A percentile compares a stretch with the other conserved stretches of the same genome.
Evolutionary conservation across 176 grass and related monocot genomes (phyloP).

Genomic region (Carex kokanica): DNA sequence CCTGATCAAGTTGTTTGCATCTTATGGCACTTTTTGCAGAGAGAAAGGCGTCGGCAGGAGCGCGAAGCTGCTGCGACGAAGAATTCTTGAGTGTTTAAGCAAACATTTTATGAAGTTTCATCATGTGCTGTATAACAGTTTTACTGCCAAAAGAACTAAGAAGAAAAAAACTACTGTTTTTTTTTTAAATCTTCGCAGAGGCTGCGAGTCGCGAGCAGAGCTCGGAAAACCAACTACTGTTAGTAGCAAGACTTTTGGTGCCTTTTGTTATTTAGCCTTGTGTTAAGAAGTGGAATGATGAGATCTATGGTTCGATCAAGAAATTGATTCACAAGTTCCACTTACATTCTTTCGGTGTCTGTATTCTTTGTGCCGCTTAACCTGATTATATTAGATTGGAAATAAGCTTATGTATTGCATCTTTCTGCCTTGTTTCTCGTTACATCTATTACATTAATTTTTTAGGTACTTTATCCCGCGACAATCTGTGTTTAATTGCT

Average conservation of each 20-base stretch:
- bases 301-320: not conserved
- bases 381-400: not conserved
- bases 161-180: not conserved
- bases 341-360: not conserved
- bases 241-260: not conserved
- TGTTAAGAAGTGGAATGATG: not conserved
- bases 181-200: too few relatives aligned
- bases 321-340: not conserved
- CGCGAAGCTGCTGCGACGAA: slow-evolving; percentile 40
- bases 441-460: not conserved
- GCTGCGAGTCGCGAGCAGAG: too few relatives aligned
- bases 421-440: not conserved
- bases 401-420: not conserved
- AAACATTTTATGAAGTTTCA: not conserved
- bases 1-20: not conserved
- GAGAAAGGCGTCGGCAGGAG: slow-evolving; percentile 46
- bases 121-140: not conserved
- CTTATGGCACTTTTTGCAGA: slow-evolving; percentile 11
- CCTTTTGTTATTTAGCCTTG: not conserved
- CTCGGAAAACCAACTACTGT: not conserved
- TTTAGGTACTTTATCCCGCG: not conserved
- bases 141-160: not conserved
- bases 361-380: not conserved
- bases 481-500: not conserved
- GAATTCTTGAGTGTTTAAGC: slow-evolving; percentile 13